phyloP scores from a whole-genome alignment of 2,329 filamentous ascomycete genomes.

The Aspergillus cejpii region DNA sequence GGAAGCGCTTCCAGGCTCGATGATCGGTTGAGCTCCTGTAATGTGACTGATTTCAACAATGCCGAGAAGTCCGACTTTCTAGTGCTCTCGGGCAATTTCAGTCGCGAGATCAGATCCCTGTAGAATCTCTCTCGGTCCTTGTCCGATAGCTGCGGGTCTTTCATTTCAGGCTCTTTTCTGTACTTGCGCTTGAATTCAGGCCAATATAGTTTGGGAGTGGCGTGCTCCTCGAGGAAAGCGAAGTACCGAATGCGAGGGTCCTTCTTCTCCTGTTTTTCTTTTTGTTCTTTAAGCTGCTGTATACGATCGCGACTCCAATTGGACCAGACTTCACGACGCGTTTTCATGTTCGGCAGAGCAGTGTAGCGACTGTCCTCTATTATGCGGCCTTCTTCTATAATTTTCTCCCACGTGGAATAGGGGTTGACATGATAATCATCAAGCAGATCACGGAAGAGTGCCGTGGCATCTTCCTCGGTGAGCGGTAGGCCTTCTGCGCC shows the following conservation, averaged over 20 bases:
- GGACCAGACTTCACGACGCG: slow-evolving; percentile 73
- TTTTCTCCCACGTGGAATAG: slow-evolving; percentile 84
- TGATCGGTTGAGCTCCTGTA: slow-evolving; percentile 37
- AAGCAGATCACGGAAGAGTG: slow-evolving; percentile 77
- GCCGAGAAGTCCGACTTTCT: slow-evolving; percentile 43
- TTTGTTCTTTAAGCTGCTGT: slow-evolving; percentile 61
- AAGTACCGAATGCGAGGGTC: slow-evolving; percentile 81
- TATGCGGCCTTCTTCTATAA: slow-evolving; percentile 74
- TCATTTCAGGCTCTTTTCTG: slow-evolving; percentile 72
- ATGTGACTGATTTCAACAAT: slow-evolving; percentile 40
- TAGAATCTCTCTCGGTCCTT: slow-evolving; percentile 47
- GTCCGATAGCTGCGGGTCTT: slow-evolving; percentile 39
- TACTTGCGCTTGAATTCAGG: slow-evolving; percentile 91
- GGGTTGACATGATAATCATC: slow-evolving; percentile 77
- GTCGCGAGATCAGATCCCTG: slow-evolving; percentile 41
- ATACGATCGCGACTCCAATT: slow-evolving; percentile 77
- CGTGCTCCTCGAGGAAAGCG: slow-evolving; percentile 69
- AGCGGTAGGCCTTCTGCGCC: slow-evolving; percentile 64
- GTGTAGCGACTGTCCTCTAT: slow-evolving; percentile 84
- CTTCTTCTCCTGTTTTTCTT: slow-evolving; percentile 68
- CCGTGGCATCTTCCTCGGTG: slow-evolving; percentile 66
- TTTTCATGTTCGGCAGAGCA: slow-evolving; percentile 70
- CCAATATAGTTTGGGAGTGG: slow-evolving; percentile 92
- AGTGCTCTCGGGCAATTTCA: slow-evolving; percentile 43
- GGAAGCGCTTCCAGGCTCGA: slow-evolving; percentile 38